Evolutionary conservation across 768 basidiomycete genomes (phyloP), one percentile per base, ranked within the genome.

Genomic region (Lactifluus hygrophoroides): DNA sequence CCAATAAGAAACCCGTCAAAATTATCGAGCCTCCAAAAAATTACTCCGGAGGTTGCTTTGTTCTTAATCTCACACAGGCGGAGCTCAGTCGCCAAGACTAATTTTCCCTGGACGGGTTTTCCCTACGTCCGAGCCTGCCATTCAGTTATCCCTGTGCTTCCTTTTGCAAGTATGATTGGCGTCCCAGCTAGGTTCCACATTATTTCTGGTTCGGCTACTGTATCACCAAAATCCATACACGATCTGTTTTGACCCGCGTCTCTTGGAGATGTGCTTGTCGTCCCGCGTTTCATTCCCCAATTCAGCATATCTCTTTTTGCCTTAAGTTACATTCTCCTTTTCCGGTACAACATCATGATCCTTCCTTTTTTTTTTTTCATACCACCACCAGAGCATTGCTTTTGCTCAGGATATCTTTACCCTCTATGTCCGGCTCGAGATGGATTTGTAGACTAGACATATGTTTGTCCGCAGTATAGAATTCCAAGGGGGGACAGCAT

Each of bases 41-140:
- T 69, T 82, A 81, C 71, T 79, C 80, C 69, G 75, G 76, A 48
- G 81, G 80, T 38, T 67, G 70, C 54, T 92, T 90, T 65, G 75
- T 86, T 60, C 81, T 93, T 52, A 80, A 91, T 71, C 77, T 93
- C 57, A 90, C 90, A 0, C 90, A 90, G 69, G 88, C 82, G 8
- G 90, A 93, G 69, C 78, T 93, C 69, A 80, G 87, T 70, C 76
- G 88, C 66, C 84, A 84, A 71, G 79, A 80, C 63, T 80, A 68
- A 75, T 43, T 35, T 16, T 38, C 25, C 14, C 13, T 19, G n/a
- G 21, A 27, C n/a, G n/a, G n/a, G n/a, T n/a, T n/a, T n/a, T n/a
- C n/a, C n/a, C n/a, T 54, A 32, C 42, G 21, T 46, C 44, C 28
- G 44, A 27, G 21, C 19, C 25, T 32, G 25, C 30, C 8, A 11